A percentile compares a stretch with the other conserved stretches of the same genome.
Evolutionary conservation across 139 green algal species (phyloP).

Genomic region (Medakamo hakoo): DNA sequence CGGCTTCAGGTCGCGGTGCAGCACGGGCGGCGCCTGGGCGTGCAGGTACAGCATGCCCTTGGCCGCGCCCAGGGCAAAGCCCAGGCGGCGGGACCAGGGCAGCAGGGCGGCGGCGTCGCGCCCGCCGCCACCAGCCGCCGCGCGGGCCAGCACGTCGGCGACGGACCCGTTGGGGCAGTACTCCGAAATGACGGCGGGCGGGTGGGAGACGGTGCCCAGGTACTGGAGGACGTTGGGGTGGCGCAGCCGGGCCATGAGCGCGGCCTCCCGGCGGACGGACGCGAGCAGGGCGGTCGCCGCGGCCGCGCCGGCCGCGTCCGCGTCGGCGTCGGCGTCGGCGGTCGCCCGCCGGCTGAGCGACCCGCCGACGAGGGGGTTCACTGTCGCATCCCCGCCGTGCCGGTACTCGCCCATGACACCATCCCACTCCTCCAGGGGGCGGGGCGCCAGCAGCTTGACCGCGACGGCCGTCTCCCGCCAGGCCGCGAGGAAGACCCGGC

Average conservation of each 20-base stretch:
- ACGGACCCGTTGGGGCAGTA: constrained; percentile 32
- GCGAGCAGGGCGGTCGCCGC: not conserved
- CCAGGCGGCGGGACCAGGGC: constrained; percentile 24
- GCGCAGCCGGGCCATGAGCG: constrained; percentile 27
- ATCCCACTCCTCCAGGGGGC: not conserved
- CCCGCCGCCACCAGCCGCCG: not conserved
- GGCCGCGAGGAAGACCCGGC: constrained; percentile 14
- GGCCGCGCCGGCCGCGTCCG: not conserved
- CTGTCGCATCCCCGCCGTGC: too few relatives aligned
- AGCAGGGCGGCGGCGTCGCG: constrained; percentile 8
- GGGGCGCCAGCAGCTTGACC: constrained; percentile 12
- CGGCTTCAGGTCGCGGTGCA: constrained; percentile 52
- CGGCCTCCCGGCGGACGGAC: constrained; percentile 12
- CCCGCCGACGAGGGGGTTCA: too few relatives aligned
- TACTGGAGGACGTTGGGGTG: constrained; percentile 42
- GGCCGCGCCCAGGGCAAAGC: constrained; percentile 27
- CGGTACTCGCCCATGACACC: too few relatives aligned
- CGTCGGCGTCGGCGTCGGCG: not conserved
- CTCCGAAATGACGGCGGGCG: constrained; percentile 26
- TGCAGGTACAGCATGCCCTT: constrained; percentile 61
- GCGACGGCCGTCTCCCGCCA: constrained; percentile 15
- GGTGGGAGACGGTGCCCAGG: constrained; percentile 28
- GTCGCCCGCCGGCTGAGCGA: not conserved
- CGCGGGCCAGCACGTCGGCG: constrained; percentile 23
- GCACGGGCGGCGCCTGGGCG: constrained; percentile 48